Conservation (phyloP, 495 filamentous ascomycete species). For the Penicillium argentinense region DNA sequence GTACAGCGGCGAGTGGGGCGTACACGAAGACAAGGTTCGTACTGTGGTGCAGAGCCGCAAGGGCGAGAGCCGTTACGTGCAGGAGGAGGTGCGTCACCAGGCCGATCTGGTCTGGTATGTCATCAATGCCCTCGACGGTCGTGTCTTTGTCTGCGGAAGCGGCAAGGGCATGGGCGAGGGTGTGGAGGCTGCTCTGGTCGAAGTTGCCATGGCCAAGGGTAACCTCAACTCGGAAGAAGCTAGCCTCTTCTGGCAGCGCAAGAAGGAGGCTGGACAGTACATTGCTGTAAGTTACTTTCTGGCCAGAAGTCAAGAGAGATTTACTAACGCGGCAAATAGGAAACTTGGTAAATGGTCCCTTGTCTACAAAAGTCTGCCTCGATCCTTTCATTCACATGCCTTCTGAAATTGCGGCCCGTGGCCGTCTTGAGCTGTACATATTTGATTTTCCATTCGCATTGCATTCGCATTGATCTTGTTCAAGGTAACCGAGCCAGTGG, state of each 20-base stretch:
- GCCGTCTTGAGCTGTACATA: no score
- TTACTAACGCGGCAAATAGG: constrained; percentile 23
- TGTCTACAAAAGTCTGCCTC: background rate
- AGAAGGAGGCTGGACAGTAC: constrained; percentile 83
- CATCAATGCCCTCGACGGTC: constrained; percentile 87
- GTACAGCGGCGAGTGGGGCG: constrained; percentile 94
- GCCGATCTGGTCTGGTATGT: constrained; percentile 97
- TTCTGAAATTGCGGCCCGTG: no score
- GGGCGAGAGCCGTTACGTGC: constrained; percentile 77
- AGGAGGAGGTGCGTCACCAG: constrained; percentile 82
- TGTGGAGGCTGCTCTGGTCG: constrained; percentile 77
- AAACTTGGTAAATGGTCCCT: constrained; percentile 39
- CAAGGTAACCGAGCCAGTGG: background rate
- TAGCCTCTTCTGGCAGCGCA: constrained; percentile 72
- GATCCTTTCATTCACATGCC: no score
- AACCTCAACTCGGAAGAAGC: constrained; percentile 73
- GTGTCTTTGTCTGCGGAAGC: constrained; percentile 94
- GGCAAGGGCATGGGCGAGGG: constrained; percentile 97
- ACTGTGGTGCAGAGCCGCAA: constrained; percentile 85
- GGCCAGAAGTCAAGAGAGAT: background rate
- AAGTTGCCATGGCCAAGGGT: constrained; percentile 79
- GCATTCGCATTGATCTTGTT: background rate
- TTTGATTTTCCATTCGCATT: background rate
- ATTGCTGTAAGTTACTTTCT: constrained; percentile 65
- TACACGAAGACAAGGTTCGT: constrained; percentile 89